Percentiles rank a stretch among this genome's conserved stretches.
Evolutionary conservation across 2,329 filamentous ascomycete genomes (phyloP).

Genomic region (Thermothelomyces thermophilus): DNA sequence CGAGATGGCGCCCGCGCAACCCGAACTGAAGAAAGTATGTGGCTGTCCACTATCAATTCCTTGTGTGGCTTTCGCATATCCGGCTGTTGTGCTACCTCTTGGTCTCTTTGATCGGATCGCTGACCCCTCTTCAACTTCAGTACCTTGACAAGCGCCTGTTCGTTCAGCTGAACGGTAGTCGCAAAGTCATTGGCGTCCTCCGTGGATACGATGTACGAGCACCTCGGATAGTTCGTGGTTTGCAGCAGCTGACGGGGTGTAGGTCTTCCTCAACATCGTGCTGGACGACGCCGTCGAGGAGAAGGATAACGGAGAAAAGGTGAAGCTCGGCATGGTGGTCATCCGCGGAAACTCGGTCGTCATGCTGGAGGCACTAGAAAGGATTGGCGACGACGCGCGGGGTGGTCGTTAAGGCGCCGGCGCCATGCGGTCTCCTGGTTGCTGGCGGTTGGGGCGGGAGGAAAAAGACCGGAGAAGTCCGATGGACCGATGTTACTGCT

Average conservation of each 20-base stretch:
- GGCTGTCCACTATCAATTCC: not conserved
- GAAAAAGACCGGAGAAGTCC: not conserved
- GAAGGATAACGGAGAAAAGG: slow-evolving; percentile 85
- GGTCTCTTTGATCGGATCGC: not conserved
- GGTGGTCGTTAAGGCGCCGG: slow-evolving; percentile 26
- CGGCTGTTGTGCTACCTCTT: not conserved
- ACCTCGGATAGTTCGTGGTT: not conserved
- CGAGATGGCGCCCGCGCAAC: slow-evolving; percentile 96
- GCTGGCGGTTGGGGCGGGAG: not conserved
- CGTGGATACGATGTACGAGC: slow-evolving; percentile 85
- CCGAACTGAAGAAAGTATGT: slow-evolving; percentile 92
- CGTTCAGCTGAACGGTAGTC: slow-evolving; percentile 94
- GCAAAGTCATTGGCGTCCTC: slow-evolving; percentile 91
- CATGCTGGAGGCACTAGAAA: slow-evolving; percentile 81
- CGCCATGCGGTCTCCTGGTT: not conserved
- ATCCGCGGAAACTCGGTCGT: slow-evolving; percentile 98
- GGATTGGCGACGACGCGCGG: slow-evolving; percentile 58
- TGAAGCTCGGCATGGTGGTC: slow-evolving; percentile 86
- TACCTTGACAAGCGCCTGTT: slow-evolving; percentile 99
- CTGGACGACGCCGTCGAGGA: slow-evolving; percentile 95
- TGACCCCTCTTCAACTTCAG: slow-evolving; percentile 42
- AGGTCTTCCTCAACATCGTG: slow-evolving; percentile 98
- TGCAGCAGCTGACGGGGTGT: slow-evolving; percentile 1
- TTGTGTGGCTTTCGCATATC: not conserved
- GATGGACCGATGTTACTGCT: not conserved